Evolutionary conservation across 2,329 filamentous ascomycete genomes (phyloP), one percentile per base, ranked within the genome.

Genomic region (Penicillium freii): DNA sequence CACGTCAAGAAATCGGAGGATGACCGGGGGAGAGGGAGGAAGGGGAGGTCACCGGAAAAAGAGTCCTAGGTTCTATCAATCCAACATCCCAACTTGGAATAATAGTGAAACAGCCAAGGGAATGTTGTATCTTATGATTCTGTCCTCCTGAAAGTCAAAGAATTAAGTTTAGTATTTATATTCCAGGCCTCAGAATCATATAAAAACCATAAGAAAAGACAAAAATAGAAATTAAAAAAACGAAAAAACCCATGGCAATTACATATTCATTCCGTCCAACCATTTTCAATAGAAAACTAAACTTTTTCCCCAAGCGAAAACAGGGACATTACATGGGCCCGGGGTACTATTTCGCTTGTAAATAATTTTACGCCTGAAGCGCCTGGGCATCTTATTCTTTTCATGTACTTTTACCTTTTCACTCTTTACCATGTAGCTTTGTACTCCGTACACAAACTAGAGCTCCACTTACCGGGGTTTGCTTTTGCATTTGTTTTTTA

Each of bases 401-500:
- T 53, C 31, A 31, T 33, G 19, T n/a, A 11, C 15, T 34, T 44
- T 39, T 34, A 34, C 33, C 17, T 34, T 39, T 21, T 21, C 31
- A 34, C 34, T 29, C 29, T 40, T 34, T 42, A 52, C 39, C 39
- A 44, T n/a, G 43, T 53, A 62, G 60, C 61, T 53, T 64, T 52
- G 58, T 66, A n/a, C n/a, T n/a, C n/a, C n/a, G n/a, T n/a, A 59
- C 53, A 56, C 47, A 38, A 49, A 59, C 36, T 49, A 39, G 44
- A 47, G 52, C 60, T 62, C 63, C 62, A 66, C 65, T 58, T 39
- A 15, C 40, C 38, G 54, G 59, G 59, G 40, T 49, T 51, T 62
- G 45, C 11, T 57, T 54, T 55, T 54, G 56, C 34, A 13, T 33
- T 33, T 13, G 31, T 2, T 47, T 43, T 43, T n/a, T 39, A 13